Evolutionary conservation across 2,329 filamentous ascomycete species (phyloP), one percentile per base, ranked within the genome.

Genomic region (Aureobasidium subglaciale): DNA sequence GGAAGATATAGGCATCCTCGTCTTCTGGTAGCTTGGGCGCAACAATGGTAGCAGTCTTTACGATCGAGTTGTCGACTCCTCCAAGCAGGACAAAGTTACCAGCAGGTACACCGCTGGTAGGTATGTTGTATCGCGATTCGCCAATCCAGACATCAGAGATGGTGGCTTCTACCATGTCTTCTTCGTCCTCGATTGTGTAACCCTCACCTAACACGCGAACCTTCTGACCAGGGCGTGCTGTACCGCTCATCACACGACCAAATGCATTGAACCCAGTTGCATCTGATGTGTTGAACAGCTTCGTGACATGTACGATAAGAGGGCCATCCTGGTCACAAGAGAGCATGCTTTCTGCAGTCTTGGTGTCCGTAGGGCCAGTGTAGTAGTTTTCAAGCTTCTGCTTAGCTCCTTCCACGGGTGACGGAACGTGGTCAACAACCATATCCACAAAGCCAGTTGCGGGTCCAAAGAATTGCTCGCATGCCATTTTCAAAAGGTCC

Each of bases 41-140:
- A 27, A 99, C 84, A 45, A 99, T 79, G 0, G 93, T 99, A 8
- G 93, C 93, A 2, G 90, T 92, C 73, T 99, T 99, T 73, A 97
- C 90, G 64, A 99, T 97, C 4, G 91, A 96, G 70, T 97, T 97
- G 75, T 97, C 92, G 25, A 99, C 85, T 13, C 92, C 93, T 55
- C 88, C 85, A 15, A 99, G 78, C n/a, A 99, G 75, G 13, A 95
- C 92, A 78, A 90, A 88, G 67, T 95, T 96, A 40, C 93, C 93
- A 1, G 93, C 93, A 5, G 93, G 93, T 24, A 99, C 85, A 48
- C 93, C 93, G 63, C 90, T 90, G 0, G 89, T 91, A 2, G 90
- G 84, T 43, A 99, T 87, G 62, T 91, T 96, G 73, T 99, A 99
- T 66, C 91, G 79, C 22, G 91, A 91, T 71, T 97, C 90, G 7